Evolutionary conservation across 768 basidiomycete genomes (phyloP).

Genomic region (Mycena rosella): DNA sequence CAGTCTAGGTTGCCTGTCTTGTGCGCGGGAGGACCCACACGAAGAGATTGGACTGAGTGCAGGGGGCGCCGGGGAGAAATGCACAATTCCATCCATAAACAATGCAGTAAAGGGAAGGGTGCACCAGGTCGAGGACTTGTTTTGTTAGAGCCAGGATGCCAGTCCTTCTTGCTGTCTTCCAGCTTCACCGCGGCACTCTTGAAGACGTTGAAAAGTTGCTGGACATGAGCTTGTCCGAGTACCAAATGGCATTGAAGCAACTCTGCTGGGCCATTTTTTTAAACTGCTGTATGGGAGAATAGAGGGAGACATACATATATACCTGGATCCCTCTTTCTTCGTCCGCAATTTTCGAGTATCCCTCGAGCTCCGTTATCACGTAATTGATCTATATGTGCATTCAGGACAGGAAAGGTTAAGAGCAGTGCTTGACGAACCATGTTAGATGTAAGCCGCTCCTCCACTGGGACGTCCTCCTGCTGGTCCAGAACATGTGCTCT

Average conservation of each 20-base stretch:
- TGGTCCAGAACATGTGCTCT: not conserved
- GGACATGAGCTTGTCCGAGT: slow-evolving; percentile 38
- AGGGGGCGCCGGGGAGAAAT: not conserved
- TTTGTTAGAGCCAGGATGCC: slow-evolving; percentile 43
- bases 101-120: slow-evolving; percentile 30
- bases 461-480: not conserved
- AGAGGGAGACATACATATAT: not conserved
- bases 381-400: not conserved
- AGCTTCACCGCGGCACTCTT: slow-evolving; percentile 23
- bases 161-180: slow-evolving; percentile 42
- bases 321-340: not conserved
- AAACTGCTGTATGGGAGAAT: not conserved
- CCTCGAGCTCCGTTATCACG: not conserved
- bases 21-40: not conserved
- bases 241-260: slow-evolving; percentile 29
- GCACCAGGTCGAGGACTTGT: slow-evolving; percentile 40
- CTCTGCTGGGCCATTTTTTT: slow-evolving; percentile 4
- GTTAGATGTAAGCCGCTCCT: slow-evolving; percentile 6
- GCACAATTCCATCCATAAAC: slow-evolving; percentile 39
- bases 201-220: slow-evolving; percentile 3
- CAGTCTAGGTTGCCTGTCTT: not conserved
- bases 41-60: not conserved
- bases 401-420: not conserved
- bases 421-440: not conserved
- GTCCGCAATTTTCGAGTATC: not conserved